Conservation (phyloP, 257 asterid species). For the Solanum verrucosum region DNA sequence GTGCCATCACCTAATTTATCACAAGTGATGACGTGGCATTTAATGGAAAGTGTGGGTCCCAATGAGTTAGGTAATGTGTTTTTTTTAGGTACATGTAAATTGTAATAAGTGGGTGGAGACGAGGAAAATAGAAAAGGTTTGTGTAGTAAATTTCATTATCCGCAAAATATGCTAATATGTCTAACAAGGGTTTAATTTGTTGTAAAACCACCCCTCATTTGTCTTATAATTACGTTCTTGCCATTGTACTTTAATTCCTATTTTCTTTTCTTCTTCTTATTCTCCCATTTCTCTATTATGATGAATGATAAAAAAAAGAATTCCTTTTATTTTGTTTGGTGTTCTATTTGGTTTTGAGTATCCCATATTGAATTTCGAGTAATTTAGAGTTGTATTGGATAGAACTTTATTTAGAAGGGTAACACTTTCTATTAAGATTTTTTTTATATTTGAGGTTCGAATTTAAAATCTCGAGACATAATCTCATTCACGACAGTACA, state of each 20-base stretch:
- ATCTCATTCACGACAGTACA: background rate
- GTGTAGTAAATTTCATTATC: background rate
- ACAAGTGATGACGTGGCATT: background rate
- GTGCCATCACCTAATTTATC: background rate
- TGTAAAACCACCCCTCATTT: background rate
- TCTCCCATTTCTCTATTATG: background rate
- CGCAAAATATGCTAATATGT: background rate
- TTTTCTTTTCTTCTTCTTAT: background rate
- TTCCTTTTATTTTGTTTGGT: background rate
- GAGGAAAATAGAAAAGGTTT: background rate
- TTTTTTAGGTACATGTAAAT: background rate
- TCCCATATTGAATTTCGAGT: background rate
- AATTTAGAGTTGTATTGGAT: background rate
- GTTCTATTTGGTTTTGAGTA: too few relatives aligned
- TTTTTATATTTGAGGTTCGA: rapidly evolving
- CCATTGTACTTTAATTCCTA: background rate
- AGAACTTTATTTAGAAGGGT: too few relatives aligned
- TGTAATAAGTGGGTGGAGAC: background rate
- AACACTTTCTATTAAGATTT: background rate
- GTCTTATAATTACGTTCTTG: background rate
- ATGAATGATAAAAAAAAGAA: background rate
- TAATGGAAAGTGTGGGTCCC: background rate
- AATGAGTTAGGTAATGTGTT: background rate
- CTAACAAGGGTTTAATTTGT: background rate
- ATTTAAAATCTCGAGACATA: too few relatives aligned